A percentile compares a stretch with the other conserved stretches of the same genome.
Evolutionary conservation across 2,329 filamentous ascomycete genomes (phyloP).

Genomic region (Colletotrichum noveboracense): DNA sequence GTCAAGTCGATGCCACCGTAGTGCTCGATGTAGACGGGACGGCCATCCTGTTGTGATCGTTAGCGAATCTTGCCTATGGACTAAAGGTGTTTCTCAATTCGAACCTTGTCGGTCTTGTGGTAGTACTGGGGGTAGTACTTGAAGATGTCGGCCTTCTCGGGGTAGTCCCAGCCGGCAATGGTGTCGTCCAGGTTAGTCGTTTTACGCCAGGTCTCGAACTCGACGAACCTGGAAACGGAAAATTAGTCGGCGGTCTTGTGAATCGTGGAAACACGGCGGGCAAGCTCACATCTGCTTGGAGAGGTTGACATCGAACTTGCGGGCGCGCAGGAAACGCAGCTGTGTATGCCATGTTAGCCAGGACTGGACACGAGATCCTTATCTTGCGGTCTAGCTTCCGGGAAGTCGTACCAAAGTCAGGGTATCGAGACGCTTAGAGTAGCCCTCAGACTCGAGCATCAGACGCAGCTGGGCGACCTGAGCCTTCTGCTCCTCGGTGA

Average conservation of each 20-base stretch:
- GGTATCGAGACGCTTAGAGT: conserved; percentile 86
- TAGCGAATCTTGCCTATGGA: background rate
- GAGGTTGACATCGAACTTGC: conserved; percentile 89
- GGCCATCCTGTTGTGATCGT: conserved; percentile 73
- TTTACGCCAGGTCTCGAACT: conserved; percentile 89
- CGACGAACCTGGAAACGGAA: conserved; percentile 74
- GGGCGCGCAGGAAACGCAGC: conserved; percentile 89
- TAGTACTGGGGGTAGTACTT: conserved; percentile 98
- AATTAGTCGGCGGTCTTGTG: background rate
- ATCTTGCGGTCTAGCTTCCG: conserved; percentile 11
- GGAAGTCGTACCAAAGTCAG: conserved; percentile 75
- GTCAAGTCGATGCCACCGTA: conserved; percentile 90
- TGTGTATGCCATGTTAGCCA: conserved; percentile 36
- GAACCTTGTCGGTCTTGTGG: conserved; percentile 89
- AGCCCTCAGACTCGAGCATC: conserved; percentile 84
- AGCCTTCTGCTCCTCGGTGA: conserved; percentile 86
- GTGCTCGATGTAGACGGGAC: conserved; percentile 96
- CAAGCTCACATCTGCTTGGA: conserved; percentile 81
- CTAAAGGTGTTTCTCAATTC: background rate
- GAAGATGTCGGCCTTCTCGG: conserved; percentile 82
- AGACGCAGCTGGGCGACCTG: conserved; percentile 85
- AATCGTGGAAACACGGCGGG: background rate
- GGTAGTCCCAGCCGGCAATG: conserved; percentile 83
- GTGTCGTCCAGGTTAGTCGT: conserved; percentile 85
- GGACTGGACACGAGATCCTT: background rate